A percentile compares a stretch with the other conserved stretches of the same genome.
These are phyloP conservation scores for Colletotrichum limetticola DNA, from an alignment of 2,329 filamentous ascomycete species.

Conservation along the genomic window DNA sequence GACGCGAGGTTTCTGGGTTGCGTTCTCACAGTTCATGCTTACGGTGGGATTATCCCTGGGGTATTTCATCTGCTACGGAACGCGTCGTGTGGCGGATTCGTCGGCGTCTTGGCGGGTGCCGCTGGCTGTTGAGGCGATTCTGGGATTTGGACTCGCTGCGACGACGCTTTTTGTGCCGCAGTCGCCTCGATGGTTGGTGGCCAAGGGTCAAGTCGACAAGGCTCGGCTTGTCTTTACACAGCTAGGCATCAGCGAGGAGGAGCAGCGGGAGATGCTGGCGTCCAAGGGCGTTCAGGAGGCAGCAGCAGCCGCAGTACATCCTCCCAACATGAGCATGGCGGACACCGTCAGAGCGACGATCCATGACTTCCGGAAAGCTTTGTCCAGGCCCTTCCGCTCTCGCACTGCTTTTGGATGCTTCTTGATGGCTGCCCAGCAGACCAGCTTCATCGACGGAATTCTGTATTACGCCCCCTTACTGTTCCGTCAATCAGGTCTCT, in stretches of 20 bases:
- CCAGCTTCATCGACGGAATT: conserved; percentile 70
- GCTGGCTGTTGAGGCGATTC: conserved; percentile 50
- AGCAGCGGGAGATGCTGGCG: conserved; percentile 2
- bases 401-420: conserved; percentile 66
- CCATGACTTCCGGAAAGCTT: conserved; percentile 40
- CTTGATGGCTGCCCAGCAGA: conserved; percentile 63
- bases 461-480: conserved; percentile 70
- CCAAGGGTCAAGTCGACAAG: conserved; percentile 51
- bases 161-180: conserved; percentile 52
- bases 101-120: conserved; percentile 68
- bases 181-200: conserved; percentile 67
- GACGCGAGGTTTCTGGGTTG: conserved; percentile 61
- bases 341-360: conserved; percentile 42
- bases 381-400: conserved; percentile 47
- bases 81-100: conserved; percentile 51
- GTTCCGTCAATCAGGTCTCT: conserved; percentile 69
- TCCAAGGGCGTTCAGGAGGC: not conserved
- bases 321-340: conserved; percentile 42
- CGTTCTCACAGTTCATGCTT: conserved; percentile 63
- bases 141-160: conserved; percentile 45
- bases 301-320: conserved; percentile 34
- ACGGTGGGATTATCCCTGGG: conserved; percentile 62
- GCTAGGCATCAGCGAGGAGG: conserved; percentile 7
- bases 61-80: conserved; percentile 72
- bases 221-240: conserved; percentile 44